Percentiles rank a stretch among this genome's conserved stretches.
Evolutionary conservation across 495 filamentous ascomycete species (phyloP).

Genomic region (Xylaria telfairii): DNA sequence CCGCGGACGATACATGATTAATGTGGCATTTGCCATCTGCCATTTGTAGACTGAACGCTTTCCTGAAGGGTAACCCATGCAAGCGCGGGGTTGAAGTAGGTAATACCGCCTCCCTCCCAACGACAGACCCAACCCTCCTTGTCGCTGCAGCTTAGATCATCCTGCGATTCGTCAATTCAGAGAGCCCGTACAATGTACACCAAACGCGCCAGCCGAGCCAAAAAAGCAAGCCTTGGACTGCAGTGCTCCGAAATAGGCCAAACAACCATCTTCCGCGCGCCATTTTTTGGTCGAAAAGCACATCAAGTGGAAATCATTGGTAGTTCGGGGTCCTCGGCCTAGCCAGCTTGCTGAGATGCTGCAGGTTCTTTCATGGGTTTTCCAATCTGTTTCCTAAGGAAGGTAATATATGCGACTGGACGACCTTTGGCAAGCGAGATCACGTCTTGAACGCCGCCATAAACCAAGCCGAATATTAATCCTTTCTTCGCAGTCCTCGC

Average conservation of each 20-base stretch:
- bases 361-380: conserved; percentile 32
- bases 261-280: not conserved
- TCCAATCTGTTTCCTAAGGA: conserved; percentile 54
- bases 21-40: not conserved
- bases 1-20: not conserved
- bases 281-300: not conserved
- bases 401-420: conserved; percentile 74
- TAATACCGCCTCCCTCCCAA: not conserved
- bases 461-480: conserved; percentile 75
- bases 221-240: not conserved
- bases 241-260: not conserved
- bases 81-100: conserved; percentile 5
- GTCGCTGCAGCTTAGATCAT: conserved; percentile 1
- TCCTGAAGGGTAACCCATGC: not conserved
- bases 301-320: not conserved
- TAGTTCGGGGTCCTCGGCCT: conserved; percentile 2
- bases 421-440: conserved; percentile 69
- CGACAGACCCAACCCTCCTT: conserved; percentile 2
- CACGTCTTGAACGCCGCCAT: conserved; percentile 81
- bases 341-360: conserved; percentile 7
- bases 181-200: not conserved
- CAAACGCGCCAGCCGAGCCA: conserved; percentile 9
- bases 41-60: not conserved
- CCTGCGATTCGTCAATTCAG: conserved; percentile 5
- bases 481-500: conserved; percentile 84